These are phyloP conservation scores for Cajanus cajan DNA, from an alignment of 306 rosid genomes.

Conservation along the genomic window DNA sequence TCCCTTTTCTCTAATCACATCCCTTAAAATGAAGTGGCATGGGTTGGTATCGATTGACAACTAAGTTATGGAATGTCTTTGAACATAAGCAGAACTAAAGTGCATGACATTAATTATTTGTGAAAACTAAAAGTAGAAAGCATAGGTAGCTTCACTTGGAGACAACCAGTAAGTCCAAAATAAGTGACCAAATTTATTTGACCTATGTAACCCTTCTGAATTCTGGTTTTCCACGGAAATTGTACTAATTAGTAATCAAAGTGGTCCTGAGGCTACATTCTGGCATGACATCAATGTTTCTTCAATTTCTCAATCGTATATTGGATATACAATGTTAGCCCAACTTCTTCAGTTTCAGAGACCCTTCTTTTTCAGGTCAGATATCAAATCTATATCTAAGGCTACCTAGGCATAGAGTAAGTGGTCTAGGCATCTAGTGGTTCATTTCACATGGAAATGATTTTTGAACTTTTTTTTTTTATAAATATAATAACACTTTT, in stretches of 20 bases:
- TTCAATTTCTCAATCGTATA: too few relatives aligned
- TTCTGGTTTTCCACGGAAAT: not conserved
- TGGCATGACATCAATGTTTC: not conserved
- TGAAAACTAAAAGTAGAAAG: not conserved
- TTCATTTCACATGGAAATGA: too few relatives aligned
- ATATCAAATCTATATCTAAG: slow-evolving; percentile 16
- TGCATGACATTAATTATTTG: slow-evolving; percentile 6
- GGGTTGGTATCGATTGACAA: not conserved
- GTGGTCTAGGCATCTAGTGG: not conserved
- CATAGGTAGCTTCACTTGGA: slow-evolving; percentile 1
- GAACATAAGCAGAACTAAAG: slow-evolving; percentile 8
- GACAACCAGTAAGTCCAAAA: not conserved
- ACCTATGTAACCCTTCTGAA: not conserved
- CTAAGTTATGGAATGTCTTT: slow-evolving; percentile 4
- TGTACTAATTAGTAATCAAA: not conserved
- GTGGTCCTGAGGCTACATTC: slow-evolving; percentile 17
- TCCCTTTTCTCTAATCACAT: not conserved
- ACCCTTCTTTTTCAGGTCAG: slow-evolving; percentile 27
- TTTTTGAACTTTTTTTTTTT: too few relatives aligned
- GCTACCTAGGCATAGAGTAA: not conserved
- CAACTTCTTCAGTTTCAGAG: slow-evolving; percentile 4
- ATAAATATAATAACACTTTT: too few relatives aligned
- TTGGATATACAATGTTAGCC: too few relatives aligned
- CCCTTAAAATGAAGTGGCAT: not conserved
- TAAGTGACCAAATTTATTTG: not conserved